These are phyloP conservation scores for Coix lacrymajobi DNA, from an alignment of 176 grass and related monocot species.

Conservation along the genomic window DNA sequence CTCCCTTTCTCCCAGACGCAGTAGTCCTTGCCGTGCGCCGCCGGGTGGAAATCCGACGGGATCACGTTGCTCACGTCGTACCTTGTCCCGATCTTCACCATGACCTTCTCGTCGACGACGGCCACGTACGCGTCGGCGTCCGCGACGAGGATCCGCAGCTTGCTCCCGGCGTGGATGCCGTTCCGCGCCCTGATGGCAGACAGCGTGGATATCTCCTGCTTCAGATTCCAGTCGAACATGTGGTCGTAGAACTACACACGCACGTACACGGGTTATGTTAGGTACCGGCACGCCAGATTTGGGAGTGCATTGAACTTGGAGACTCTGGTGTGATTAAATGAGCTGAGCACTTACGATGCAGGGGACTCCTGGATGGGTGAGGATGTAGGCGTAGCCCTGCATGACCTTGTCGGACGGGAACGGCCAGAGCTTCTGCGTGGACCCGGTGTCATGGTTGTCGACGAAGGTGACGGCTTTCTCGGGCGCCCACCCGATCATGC, in stretches of 20 bases:
- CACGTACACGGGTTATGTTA: background rate
- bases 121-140: constrained; percentile 62
- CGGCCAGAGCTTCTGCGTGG: constrained; percentile 62
- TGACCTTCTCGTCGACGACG: constrained; percentile 54
- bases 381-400: constrained; percentile 79
- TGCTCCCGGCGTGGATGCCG: constrained; percentile 43
- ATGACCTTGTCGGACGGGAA: constrained; percentile 80
- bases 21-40: constrained; percentile 49
- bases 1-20: constrained; percentile 71
- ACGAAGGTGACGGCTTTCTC: constrained; percentile 74
- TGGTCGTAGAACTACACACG: constrained; percentile 58
- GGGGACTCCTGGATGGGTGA: constrained; percentile 71
- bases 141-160: constrained; percentile 42
- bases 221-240: constrained; percentile 68
- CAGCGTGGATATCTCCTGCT: constrained; percentile 52
- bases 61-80: constrained; percentile 43
- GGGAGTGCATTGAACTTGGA: background rate
- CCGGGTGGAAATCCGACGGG: constrained; percentile 39
- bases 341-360: constrained; percentile 58
- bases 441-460: constrained; percentile 83
- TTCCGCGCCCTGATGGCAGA: constrained; percentile 45
- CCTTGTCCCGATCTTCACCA: constrained; percentile 63
- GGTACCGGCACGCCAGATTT: background rate
- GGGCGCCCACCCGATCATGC: constrained; percentile 70
- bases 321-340: background rate